Conservation (phyloP, 768 basidiomycete species). For the Russula olivacea region DNA sequence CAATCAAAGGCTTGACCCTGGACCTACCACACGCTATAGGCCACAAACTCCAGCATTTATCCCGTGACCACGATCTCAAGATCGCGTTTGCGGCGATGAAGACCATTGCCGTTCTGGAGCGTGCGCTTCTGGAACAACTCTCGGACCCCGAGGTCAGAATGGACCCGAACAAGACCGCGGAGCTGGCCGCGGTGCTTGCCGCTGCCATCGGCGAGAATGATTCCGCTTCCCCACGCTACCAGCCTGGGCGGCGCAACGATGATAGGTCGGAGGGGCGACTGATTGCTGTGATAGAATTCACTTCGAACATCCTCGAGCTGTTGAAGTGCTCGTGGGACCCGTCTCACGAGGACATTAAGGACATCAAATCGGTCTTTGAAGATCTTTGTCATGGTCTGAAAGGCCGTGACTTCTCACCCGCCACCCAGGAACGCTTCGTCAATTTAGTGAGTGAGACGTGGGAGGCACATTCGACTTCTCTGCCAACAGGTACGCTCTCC, state of each 20-base stretch:
- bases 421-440: constrained; percentile 2
- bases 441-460: not conserved
- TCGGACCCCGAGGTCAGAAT: too few species aligned
- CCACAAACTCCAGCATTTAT: not conserved
- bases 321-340: not conserved
- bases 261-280: not conserved
- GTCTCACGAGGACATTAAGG: constrained; percentile 6
- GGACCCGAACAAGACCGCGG: not conserved
- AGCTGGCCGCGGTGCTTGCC: not conserved
- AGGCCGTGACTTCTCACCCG: not conserved
- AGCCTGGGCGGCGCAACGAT: not conserved
- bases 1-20: not conserved
- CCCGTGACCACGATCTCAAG: not conserved
- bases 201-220: not conserved
- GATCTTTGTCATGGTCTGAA: constrained; percentile 9
- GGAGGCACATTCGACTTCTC: not conserved
- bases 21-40: not conserved
- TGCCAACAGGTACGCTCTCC: not conserved
- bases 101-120: not conserved
- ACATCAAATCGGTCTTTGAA: not conserved
- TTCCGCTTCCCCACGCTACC: not conserved
- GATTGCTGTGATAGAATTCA: constrained; percentile 1
- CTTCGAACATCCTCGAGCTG: not conserved
- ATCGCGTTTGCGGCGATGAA: constrained; percentile 9
- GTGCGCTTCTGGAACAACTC: not conserved